Percentiles rank a stretch among this genome's conserved stretches.
Evolutionary conservation across 148 eudicot species (phyloP).

Genomic region (Vaccinium macrocarpon): DNA sequence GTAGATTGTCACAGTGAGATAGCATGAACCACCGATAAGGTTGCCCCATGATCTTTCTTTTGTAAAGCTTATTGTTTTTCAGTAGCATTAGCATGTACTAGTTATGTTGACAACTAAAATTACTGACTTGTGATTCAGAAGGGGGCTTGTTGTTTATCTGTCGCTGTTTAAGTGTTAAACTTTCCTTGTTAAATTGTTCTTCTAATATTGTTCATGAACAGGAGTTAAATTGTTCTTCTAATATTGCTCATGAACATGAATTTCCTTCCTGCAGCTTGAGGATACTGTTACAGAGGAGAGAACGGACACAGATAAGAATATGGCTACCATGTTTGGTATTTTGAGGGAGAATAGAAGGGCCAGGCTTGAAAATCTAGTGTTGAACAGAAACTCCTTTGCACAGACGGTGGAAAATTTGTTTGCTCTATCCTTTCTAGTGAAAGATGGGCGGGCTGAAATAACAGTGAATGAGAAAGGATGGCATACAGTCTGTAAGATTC

Average conservation of each 20-base stretch:
- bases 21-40: not conserved
- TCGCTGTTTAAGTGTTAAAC: not conserved
- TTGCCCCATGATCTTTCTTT: not conserved
- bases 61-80: not conserved
- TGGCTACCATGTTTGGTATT: conserved; percentile 77
- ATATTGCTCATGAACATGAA: not conserved
- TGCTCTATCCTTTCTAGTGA: conserved; percentile 82
- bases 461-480: conserved; percentile 54
- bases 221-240: not conserved
- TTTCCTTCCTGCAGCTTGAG: conserved; percentile 55
- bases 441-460: conserved; percentile 87
- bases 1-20: not conserved
- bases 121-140: not conserved
- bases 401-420: conserved; percentile 90
- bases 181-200: not conserved
- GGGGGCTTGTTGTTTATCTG: no score
- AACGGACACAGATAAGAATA: conserved; percentile 90
- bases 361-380: conserved; percentile 60
- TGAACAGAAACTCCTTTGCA: conserved; percentile 74
- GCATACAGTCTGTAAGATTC: conserved; percentile 78
- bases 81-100: not conserved
- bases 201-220: not conserved
- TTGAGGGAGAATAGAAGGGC: conserved; percentile 57
- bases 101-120: not conserved
- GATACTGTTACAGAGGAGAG: conserved; percentile 49